A percentile compares a stretch with the other conserved stretches of the same genome.
Conservation (phyloP, 352 stramenopile species). For the Blastocystis sp. region DNA sequence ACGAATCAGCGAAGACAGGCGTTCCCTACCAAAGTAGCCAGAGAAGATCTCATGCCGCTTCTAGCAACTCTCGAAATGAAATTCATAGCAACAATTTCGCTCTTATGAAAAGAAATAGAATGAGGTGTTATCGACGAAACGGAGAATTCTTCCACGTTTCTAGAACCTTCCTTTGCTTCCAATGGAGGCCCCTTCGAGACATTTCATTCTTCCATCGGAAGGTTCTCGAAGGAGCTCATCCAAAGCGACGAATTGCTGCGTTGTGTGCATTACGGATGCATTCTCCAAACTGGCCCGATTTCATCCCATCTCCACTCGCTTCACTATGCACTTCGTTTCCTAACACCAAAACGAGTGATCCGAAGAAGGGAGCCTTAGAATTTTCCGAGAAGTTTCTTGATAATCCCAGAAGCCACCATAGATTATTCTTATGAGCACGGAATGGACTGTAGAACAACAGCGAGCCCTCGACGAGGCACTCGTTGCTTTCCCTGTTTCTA, state of each 20-base stretch:
- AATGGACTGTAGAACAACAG: constrained; percentile 59
- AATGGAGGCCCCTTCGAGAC: too few relatives aligned
- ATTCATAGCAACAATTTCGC: constrained; percentile 36
- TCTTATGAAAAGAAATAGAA: constrained; percentile 21
- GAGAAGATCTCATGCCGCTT: constrained; percentile 28
- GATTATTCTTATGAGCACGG: constrained; percentile 49
- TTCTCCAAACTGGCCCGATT: too few relatives aligned
- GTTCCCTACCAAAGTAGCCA: constrained; percentile 10
- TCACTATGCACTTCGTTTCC: too few relatives aligned
- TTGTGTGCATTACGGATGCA: too few relatives aligned
- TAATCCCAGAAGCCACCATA: background rate
- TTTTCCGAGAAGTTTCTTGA: constrained; percentile 53
- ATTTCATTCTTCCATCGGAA: too few relatives aligned
- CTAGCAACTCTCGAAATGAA: constrained; percentile 52
- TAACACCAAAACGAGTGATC: too few relatives aligned
- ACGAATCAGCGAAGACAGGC: background rate
- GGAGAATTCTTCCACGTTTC: constrained; percentile 56
- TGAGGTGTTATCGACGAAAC: constrained; percentile 12
- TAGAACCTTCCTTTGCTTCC: constrained; percentile 67
- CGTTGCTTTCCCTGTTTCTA: background rate
- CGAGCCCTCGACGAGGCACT: constrained; percentile 24
- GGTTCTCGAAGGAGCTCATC: too few relatives aligned
- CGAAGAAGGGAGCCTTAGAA: too few relatives aligned
- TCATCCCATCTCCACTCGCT: too few relatives aligned
- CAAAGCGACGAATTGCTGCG: too few relatives aligned